Evolutionary conservation across 2,329 filamentous ascomycete genomes (phyloP).

Genomic region (Epichloe elymi): DNA sequence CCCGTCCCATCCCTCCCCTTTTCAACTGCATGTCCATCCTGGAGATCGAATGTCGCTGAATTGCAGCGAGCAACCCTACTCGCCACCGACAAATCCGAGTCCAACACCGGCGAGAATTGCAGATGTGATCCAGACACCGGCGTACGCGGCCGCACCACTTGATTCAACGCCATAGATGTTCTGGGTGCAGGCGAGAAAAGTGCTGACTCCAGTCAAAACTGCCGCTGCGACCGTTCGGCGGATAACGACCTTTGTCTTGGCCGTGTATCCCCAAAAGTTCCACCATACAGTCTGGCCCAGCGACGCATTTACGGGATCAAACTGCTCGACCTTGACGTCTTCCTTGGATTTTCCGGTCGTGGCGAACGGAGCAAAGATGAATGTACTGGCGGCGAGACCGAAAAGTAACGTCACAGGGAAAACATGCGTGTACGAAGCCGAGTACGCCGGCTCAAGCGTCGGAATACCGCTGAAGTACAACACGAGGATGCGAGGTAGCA

Average conservation of each 20-base stretch:
- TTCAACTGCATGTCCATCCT: not conserved
- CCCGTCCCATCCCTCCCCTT: not conserved
- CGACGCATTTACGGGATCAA: slow-evolving; percentile 51
- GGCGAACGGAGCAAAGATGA: slow-evolving; percentile 62
- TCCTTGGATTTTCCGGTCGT: slow-evolving; percentile 34
- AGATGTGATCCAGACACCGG: slow-evolving; percentile 59
- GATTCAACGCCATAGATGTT: slow-evolving; percentile 59
- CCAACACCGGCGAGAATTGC: slow-evolving; percentile 44
- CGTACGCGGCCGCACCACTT: slow-evolving; percentile 58
- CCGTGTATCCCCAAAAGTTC: slow-evolving; percentile 58
- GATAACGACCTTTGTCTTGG: slow-evolving; percentile 49
- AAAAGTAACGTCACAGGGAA: slow-evolving; percentile 45
- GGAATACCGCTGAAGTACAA: slow-evolving; percentile 61
- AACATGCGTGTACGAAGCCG: slow-evolving; percentile 45
- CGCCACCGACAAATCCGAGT: slow-evolving; percentile 37
- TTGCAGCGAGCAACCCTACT: slow-evolving; percentile 11
- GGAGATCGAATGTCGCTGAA: not conserved
- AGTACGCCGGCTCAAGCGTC: slow-evolving; percentile 54
- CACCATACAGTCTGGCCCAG: slow-evolving; percentile 57
- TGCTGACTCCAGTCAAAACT: slow-evolving; percentile 42
- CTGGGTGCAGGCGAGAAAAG: slow-evolving; percentile 50
- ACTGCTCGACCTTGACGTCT: slow-evolving; percentile 37
- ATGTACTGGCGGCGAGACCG: slow-evolving; percentile 58
- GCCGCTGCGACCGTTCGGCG: slow-evolving; percentile 49
- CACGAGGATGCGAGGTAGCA: slow-evolving; percentile 60